phyloP scores from a whole-genome alignment of 1,284 basidiomycete species.

The Athelia sp. region DNA sequence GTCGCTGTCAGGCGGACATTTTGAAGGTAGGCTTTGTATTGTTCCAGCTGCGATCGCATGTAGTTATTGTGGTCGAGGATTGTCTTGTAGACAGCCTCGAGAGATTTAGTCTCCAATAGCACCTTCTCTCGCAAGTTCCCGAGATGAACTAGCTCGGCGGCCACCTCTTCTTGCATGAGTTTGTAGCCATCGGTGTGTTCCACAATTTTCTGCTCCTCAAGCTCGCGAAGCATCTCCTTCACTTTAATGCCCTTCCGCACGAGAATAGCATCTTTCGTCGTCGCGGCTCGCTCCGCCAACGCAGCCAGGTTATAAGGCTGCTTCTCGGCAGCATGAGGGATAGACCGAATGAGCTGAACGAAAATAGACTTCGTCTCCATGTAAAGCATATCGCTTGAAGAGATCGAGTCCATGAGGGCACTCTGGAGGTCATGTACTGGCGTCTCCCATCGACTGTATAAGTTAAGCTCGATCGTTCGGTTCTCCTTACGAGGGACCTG shows the following conservation, averaged over 20 bases:
- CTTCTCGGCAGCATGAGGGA: slow-evolving; percentile 81
- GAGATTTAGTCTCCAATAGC: slow-evolving; percentile 83
- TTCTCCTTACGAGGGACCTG: slow-evolving; percentile 99
- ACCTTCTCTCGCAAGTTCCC: slow-evolving; percentile 98
- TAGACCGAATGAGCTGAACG: slow-evolving; percentile 93
- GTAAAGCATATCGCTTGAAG: slow-evolving; percentile 97
- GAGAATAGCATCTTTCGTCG: slow-evolving; percentile 92
- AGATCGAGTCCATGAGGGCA: slow-evolving; percentile 95
- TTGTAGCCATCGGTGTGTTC: slow-evolving; percentile 82
- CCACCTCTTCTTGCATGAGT: slow-evolving; percentile 96
- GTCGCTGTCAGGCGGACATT: slow-evolving; percentile 90
- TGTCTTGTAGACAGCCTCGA: slow-evolving; percentile 97
- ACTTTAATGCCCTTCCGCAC: slow-evolving; percentile 98
- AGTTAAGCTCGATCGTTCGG: slow-evolving; percentile 83
- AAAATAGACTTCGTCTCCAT: slow-evolving; percentile 99
- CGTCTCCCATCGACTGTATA: slow-evolving; percentile 99
- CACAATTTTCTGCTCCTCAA: slow-evolving; percentile 88
- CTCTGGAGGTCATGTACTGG: slow-evolving; percentile 97
- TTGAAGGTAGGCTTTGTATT: slow-evolving; percentile 99
- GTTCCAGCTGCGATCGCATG: slow-evolving; percentile 91
- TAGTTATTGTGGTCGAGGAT: slow-evolving; percentile 99
- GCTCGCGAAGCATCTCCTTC: slow-evolving; percentile 95
- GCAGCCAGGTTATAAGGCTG: slow-evolving; percentile 86
- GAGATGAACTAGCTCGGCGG: slow-evolving; percentile 91
- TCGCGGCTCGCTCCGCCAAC: slow-evolving; percentile 93